These are phyloP conservation scores for Pseudogymnoascus sp. DNA, from an alignment of 2,329 filamentous ascomycete species.

Conservation along the genomic window DNA sequence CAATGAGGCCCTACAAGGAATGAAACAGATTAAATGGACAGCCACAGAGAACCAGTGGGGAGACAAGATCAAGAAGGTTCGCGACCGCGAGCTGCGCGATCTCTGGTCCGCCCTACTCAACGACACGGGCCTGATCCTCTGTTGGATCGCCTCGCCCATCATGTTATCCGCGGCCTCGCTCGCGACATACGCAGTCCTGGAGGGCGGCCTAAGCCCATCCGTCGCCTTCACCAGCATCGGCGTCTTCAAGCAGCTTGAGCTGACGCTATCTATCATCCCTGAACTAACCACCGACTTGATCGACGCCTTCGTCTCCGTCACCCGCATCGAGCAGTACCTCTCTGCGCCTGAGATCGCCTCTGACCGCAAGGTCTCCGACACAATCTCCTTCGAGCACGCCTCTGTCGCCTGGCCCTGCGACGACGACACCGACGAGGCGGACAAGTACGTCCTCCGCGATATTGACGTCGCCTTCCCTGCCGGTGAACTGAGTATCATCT, in stretches of 20 bases:
- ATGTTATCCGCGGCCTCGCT: slow-evolving; percentile 64
- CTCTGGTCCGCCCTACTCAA: slow-evolving; percentile 58
- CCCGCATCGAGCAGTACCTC: slow-evolving; percentile 64
- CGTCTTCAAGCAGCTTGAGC: slow-evolving; percentile 65
- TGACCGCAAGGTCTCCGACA: slow-evolving; percentile 44
- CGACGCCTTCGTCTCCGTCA: slow-evolving; percentile 64
- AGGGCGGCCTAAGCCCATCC: slow-evolving; percentile 58
- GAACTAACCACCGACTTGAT: slow-evolving; percentile 62
- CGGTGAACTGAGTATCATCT: slow-evolving; percentile 63
- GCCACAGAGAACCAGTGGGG: slow-evolving; percentile 70
- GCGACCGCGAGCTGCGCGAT: slow-evolving; percentile 57
- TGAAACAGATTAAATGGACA: slow-evolving; percentile 78
- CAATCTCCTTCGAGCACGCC: slow-evolving; percentile 57
- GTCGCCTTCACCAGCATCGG: slow-evolving; percentile 72
- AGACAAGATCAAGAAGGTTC: slow-evolving; percentile 53
- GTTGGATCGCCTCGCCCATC: slow-evolving; percentile 67
- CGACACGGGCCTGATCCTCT: slow-evolving; percentile 54
- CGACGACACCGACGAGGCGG: slow-evolving; percentile 46
- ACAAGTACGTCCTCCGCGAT: slow-evolving; percentile 56
- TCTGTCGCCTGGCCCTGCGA: slow-evolving; percentile 69
- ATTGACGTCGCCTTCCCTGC: slow-evolving; percentile 58
- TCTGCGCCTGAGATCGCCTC: slow-evolving; percentile 53
- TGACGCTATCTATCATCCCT: slow-evolving; percentile 60
- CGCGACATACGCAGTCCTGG: slow-evolving; percentile 54
- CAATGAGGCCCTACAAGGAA: slow-evolving; percentile 68